Evolutionary conservation across 345 rosid genomes (phyloP).

Genomic region (Eutrema japonicum): DNA sequence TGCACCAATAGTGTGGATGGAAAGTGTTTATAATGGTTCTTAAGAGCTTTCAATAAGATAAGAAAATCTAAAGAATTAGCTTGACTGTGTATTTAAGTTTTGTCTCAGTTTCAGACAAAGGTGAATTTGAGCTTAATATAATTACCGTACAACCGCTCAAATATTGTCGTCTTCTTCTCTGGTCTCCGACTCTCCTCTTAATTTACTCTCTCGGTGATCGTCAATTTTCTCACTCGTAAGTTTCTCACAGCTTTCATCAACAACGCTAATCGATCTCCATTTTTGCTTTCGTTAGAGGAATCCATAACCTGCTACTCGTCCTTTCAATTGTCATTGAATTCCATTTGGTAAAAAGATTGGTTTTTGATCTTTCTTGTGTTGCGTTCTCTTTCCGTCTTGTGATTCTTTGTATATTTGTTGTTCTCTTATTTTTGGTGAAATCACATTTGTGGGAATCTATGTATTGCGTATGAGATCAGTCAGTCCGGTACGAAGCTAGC

Average conservation of each 20-base stretch:
- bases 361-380: too few relatives aligned
- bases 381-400: too few relatives aligned
- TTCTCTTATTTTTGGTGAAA: background rate
- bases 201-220: background rate
- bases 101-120: background rate
- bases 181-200: background rate
- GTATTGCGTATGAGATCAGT: too few relatives aligned
- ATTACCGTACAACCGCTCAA: background rate
- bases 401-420: too few relatives aligned
- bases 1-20: background rate
- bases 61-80: background rate
- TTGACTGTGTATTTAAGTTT: background rate
- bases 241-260: background rate
- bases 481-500: too few relatives aligned
- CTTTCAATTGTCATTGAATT: background rate
- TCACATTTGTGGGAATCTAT: too few relatives aligned
- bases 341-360: background rate
- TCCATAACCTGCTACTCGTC: background rate
- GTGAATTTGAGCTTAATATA: too few relatives aligned
- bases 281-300: background rate
- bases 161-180: background rate
- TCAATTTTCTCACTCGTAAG: background rate
- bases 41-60: too few relatives aligned
- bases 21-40: background rate
- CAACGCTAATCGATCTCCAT: background rate